Evolutionary conservation across 345 rosid genomes (phyloP), one percentile per base, ranked within the genome.

Genomic region (Conringia planisiliqua): DNA sequence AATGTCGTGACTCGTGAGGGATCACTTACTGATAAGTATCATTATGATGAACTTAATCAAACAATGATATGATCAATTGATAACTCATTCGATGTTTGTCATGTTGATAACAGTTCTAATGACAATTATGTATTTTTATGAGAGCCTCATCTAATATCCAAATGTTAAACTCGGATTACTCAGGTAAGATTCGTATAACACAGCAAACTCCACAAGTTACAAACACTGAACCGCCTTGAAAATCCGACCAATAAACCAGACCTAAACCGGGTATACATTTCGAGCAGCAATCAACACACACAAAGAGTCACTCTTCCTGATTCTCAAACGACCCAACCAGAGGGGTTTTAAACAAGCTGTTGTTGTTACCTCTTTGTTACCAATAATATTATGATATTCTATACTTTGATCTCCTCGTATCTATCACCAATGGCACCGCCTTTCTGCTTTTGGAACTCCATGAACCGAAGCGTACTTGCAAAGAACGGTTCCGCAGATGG

Each of bases 401-500:
- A 93, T 69, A 76, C 90, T 83, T 86, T 91, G 78, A 94, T 82
- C 33, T 87, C 66, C 47, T 87, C 92, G 4, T 92, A 92, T 65
- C 82, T 89, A 77, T 90, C 99, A 70, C 98, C 88, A 57, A 90
- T 60, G 7, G 84, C 85, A 38, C 97, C 99, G 1, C 97, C 99
- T 82, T 95, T 95, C 89, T 92, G 91, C 82, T 95, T 95, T 83
- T 95, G 96, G 81, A 86, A 95, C 82, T 92, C 89, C 61, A 91
- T 81, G 64, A 91, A 94, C 32, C 91, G 81, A 48, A 91, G 70
- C 3, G 97, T 87, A 77, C 88, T 85, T 27, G 94, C 88, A 32
- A 89, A 79, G 85, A 89, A 90, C 51, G 99, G 92, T 72, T 90
- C 92, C 0, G 88, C 87, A 22, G 87, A 79, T 29, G 92, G 80